phyloP scores from a whole-genome alignment of 495 filamentous ascomycete genomes.

The Parathielavia hyrcaniae region DNA sequence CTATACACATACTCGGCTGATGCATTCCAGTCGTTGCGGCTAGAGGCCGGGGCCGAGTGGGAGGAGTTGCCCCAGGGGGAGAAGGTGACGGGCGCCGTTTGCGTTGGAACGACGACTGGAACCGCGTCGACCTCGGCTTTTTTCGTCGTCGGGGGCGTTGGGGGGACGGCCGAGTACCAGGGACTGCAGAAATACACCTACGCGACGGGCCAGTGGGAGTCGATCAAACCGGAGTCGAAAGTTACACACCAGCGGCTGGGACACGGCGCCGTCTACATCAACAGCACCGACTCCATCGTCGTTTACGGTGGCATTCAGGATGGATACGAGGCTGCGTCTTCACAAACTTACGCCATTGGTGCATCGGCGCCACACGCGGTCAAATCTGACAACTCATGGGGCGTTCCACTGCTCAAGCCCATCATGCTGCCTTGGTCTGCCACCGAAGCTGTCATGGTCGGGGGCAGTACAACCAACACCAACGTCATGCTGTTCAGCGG shows the following conservation, averaged over 20 bases:
- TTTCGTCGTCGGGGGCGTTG: slow-evolving; percentile 77
- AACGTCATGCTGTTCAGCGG: slow-evolving; percentile 58
- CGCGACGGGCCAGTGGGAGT: slow-evolving; percentile 67
- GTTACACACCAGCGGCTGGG: slow-evolving; percentile 62
- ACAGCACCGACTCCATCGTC: slow-evolving; percentile 62
- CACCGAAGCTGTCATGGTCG: slow-evolving; percentile 65
- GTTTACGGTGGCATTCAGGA: slow-evolving; percentile 72
- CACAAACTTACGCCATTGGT: slow-evolving; percentile 69
- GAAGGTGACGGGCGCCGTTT: slow-evolving; percentile 66
- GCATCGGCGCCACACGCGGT: slow-evolving; percentile 56
- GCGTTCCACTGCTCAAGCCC: slow-evolving; percentile 60
- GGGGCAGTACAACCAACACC: slow-evolving; percentile 60
- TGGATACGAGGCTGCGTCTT: slow-evolving; percentile 48
- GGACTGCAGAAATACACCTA: slow-evolving; percentile 87
- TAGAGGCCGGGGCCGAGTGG: slow-evolving; percentile 69
- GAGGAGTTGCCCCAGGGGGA: slow-evolving; percentile 54
- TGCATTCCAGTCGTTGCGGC: slow-evolving; percentile 67
- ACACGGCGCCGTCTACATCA: slow-evolving; percentile 73
- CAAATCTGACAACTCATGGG: slow-evolving; percentile 45
- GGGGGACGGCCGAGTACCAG: slow-evolving; percentile 49
- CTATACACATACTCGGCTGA: slow-evolving; percentile 75
- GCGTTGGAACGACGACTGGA: slow-evolving; percentile 62
- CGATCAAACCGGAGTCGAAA: slow-evolving; percentile 45
- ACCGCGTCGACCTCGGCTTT: slow-evolving; percentile 52
- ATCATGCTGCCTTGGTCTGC: slow-evolving; percentile 72